Evolutionary conservation across 805 yeast species (phyloP).

Genomic region (Sugiyamaella smithiae): DNA sequence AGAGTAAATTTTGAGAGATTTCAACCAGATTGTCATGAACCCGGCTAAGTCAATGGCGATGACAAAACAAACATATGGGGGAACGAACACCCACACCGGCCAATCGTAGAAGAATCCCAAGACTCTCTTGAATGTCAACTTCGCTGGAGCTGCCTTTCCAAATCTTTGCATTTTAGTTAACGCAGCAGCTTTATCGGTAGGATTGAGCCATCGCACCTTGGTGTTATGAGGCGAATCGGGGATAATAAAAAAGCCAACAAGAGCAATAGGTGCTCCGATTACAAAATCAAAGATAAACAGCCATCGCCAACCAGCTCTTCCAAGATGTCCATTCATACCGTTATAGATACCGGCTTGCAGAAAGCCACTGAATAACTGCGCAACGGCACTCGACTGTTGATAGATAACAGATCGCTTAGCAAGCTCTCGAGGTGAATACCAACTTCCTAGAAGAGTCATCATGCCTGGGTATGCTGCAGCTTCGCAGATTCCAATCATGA

Average conservation of each 20-base stretch:
- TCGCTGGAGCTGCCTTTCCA: conserved; percentile 4
- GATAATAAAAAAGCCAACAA: conserved; percentile 41
- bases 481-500: conserved; percentile 34
- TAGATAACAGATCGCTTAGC: conserved; percentile 23
- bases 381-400: conserved; percentile 23
- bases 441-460: conserved; percentile 28
- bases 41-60: conserved; percentile 9
- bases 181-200: conserved; percentile 29
- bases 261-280: conserved; percentile 39
- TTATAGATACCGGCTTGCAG: conserved; percentile 52
- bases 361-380: conserved; percentile 45
- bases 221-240: conserved; percentile 50
- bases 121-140: conserved; percentile 7
- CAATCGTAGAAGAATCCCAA: conserved; percentile 4
- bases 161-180: conserved; percentile 8
- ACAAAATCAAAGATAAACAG: conserved; percentile 60
- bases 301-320: conserved; percentile 59
- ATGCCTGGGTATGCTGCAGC: conserved; percentile 20
- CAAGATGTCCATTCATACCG: conserved; percentile 41
- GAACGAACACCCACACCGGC: conserved; percentile 7
- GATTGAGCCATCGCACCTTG: conserved; percentile 27
- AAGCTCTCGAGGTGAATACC: conserved; percentile 32
- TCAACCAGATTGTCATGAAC: conserved; percentile 48
- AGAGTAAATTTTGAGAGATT: conserved; percentile 26
- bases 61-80: conserved; percentile 10